A percentile compares a stretch with the other conserved stretches of the same genome.
phyloP scores from a whole-genome alignment of 352 stramenopile species.

The Albugo candida region DNA sequence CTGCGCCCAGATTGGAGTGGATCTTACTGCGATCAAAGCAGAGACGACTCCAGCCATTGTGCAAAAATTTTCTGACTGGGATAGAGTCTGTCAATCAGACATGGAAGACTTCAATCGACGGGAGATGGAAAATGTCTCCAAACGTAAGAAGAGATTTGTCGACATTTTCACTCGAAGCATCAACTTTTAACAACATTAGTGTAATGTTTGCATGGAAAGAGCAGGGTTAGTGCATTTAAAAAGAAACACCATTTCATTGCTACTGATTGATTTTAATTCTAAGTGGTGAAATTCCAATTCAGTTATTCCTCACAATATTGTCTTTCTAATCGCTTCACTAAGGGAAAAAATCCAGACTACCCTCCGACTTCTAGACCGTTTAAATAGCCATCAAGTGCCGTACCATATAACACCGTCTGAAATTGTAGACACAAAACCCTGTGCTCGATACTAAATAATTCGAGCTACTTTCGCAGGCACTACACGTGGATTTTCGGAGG shows the following conservation, averaged over 20 bases:
- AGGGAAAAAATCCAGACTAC: not conserved
- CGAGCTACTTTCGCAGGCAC: conserved; percentile 59
- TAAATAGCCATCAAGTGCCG: conserved; percentile 1
- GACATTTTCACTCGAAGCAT: no score
- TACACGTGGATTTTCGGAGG: conserved; percentile 65
- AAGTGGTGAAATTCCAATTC: no score
- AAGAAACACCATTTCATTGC: no score
- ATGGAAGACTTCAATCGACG: not conserved
- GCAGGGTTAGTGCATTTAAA: no score
- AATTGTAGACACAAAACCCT: no score
- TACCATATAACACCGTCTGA: not conserved
- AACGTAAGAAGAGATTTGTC: not conserved
- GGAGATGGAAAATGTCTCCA: not conserved
- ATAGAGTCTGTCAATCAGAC: not conserved
- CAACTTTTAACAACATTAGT: no score
- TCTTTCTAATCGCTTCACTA: not conserved
- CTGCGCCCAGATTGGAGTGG: not conserved
- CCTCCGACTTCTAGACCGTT: not conserved
- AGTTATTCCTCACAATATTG: not conserved
- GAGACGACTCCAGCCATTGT: not conserved
- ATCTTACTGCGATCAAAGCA: not conserved
- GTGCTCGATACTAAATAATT: conserved; percentile 41
- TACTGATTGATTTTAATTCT: no score
- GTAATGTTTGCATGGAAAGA: no score
- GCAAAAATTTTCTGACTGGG: not conserved